Conservation (phyloP, 163 green algal genomes). For the Scenedesmus sp. region DNA sequence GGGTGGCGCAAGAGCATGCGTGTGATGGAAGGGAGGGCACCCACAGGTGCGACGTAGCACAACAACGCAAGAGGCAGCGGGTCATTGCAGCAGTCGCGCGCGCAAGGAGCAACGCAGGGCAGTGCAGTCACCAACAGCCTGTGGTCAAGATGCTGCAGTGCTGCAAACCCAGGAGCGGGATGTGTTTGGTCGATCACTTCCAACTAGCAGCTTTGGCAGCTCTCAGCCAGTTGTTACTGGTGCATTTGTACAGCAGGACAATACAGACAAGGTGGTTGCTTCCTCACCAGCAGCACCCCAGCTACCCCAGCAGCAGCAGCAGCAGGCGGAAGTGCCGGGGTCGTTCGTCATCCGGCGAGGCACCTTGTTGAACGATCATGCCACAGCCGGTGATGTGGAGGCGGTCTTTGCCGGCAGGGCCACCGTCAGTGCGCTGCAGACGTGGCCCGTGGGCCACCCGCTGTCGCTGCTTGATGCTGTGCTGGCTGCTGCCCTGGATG, state of each 20-base stretch:
- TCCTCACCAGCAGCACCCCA: not conserved
- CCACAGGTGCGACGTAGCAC: too few species aligned
- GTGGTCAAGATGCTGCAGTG: too few species aligned
- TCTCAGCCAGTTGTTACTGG: slow-evolving; percentile 16
- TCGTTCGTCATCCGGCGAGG: slow-evolving; percentile 32
- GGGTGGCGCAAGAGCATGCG: too few species aligned
- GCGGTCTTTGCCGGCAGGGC: slow-evolving; percentile 41
- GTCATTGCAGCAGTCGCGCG: too few species aligned
- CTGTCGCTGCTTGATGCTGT: slow-evolving; percentile 41
- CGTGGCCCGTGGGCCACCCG: slow-evolving; percentile 52
- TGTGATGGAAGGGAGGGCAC: too few species aligned
- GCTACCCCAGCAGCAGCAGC: not conserved
- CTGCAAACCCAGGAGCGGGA: not conserved
- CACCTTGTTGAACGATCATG: slow-evolving; percentile 42
- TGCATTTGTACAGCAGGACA: slow-evolving; percentile 52
- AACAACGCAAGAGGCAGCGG: too few species aligned
- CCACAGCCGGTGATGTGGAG: slow-evolving; percentile 47
- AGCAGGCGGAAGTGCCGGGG: not conserved
- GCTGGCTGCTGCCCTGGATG: slow-evolving; percentile 41
- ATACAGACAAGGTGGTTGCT: slow-evolving; percentile 42
- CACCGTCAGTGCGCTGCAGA: slow-evolving; percentile 46
- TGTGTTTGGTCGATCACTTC: slow-evolving; percentile 49
- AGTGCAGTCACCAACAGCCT: too few species aligned
- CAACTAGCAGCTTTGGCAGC: slow-evolving; percentile 6
- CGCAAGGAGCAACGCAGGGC: too few species aligned